Conservation (phyloP, 2,329 filamentous ascomycete species). For the Colletotrichum godetiae region DNA sequence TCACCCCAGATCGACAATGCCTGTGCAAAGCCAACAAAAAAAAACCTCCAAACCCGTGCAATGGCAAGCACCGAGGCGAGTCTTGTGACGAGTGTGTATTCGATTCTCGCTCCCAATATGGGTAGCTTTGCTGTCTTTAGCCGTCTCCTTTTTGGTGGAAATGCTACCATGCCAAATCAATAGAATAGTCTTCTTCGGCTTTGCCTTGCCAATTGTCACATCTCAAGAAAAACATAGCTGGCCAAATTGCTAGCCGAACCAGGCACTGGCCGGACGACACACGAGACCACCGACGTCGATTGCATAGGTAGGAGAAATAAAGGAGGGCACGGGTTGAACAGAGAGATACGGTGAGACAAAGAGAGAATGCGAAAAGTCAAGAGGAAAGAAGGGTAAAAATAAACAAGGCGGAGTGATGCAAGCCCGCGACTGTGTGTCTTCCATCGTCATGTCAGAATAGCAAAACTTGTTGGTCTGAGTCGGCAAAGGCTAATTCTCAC, state of each 20-base stretch:
- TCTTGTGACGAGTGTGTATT: not conserved
- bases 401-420: not conserved
- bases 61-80: not conserved
- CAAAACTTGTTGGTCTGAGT: not conserved
- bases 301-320: not conserved
- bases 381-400: not conserved
- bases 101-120: not conserved
- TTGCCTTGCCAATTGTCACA: not conserved
- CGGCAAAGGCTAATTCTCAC: not conserved
- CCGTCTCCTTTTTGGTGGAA: not conserved
- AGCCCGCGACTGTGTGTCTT: not conserved
- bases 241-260: not conserved
- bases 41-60: not conserved
- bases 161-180: not conserved
- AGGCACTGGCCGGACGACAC: not conserved
- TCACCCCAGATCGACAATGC: not conserved
- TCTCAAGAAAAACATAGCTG: not conserved
- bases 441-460: not conserved
- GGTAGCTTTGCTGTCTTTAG: not conserved
- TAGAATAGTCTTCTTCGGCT: not conserved
- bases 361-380: not conserved
- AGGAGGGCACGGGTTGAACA: not conserved
- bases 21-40: not conserved
- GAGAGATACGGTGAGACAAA: not conserved
- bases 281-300: not conserved